Conservation (phyloP, 176 grass and related monocot species). For the Puya raimondii region DNA sequence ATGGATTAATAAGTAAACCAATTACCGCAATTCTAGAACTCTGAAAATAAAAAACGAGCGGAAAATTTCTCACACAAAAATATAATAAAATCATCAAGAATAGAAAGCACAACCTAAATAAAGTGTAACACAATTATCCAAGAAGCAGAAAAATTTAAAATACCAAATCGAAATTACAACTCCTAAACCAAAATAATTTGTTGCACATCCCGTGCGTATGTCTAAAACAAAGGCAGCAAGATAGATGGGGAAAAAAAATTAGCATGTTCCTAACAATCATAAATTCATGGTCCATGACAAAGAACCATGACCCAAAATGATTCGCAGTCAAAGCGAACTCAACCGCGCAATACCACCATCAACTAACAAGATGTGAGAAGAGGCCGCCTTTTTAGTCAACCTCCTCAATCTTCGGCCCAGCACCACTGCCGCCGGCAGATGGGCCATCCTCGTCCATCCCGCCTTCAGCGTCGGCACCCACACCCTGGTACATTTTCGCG, state of each 20-base stretch:
- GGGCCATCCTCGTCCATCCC: conserved; percentile 39
- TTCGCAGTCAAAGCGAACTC: background rate
- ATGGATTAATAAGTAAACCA: no score
- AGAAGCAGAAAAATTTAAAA: no score
- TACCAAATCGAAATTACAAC: no score
- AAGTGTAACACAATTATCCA: no score
- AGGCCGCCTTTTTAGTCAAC: conserved; percentile 32
- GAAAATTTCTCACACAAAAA: no score
- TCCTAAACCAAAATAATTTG: background rate
- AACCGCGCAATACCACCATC: conserved; percentile 5
- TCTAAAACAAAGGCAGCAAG: background rate
- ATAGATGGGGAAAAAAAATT: background rate
- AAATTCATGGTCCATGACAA: background rate
- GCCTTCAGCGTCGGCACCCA: conserved; percentile 28
- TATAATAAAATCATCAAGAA: no score
- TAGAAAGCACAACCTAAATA: no score
- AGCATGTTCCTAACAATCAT: background rate
- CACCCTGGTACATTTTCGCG: conserved; percentile 48
- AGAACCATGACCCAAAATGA: background rate
- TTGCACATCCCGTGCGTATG: background rate
- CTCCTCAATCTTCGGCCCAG: conserved; percentile 55
- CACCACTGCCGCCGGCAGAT: conserved; percentile 19
- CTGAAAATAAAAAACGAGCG: no score
- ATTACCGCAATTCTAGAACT: no score
- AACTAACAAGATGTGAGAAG: conserved; percentile 5